phyloP scores from a whole-genome alignment of 2,329 filamentous ascomycete species.

The Colletotrichum horii region DNA sequence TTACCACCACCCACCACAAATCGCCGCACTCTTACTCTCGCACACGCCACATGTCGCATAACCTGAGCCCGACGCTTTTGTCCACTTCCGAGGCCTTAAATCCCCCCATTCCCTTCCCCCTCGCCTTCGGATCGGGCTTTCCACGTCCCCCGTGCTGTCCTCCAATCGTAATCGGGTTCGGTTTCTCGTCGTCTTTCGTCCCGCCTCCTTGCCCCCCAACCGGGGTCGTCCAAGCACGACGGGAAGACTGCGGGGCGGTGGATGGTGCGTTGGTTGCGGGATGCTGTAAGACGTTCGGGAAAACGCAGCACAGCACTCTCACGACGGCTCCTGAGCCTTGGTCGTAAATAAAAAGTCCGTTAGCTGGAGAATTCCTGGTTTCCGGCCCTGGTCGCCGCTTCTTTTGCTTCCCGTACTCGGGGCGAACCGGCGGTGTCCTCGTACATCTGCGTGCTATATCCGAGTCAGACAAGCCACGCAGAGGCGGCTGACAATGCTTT shows the following conservation, averaged over 20 bases:
- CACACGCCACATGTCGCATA: constrained; percentile 3
- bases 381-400: background rate
- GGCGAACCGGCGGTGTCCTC: background rate
- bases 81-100: background rate
- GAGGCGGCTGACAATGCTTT: background rate
- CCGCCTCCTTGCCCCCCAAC: background rate
- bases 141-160: background rate
- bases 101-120: background rate
- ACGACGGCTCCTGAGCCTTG: background rate
- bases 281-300: background rate
- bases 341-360: background rate
- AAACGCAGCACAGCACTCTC: background rate
- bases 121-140: background rate
- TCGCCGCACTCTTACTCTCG: background rate
- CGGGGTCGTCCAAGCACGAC: background rate
- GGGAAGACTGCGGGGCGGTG: background rate
- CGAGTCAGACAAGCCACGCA: background rate
- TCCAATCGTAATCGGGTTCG: constrained; percentile 15
- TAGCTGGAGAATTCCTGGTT: background rate
- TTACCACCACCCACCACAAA: background rate
- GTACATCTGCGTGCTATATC: background rate
- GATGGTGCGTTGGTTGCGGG: background rate
- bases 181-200: background rate
- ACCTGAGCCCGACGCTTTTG: background rate
- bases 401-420: background rate